Base-by-base conservation (phyloP, 139 green algal genomes). In the Volvox africanus region DNA sequence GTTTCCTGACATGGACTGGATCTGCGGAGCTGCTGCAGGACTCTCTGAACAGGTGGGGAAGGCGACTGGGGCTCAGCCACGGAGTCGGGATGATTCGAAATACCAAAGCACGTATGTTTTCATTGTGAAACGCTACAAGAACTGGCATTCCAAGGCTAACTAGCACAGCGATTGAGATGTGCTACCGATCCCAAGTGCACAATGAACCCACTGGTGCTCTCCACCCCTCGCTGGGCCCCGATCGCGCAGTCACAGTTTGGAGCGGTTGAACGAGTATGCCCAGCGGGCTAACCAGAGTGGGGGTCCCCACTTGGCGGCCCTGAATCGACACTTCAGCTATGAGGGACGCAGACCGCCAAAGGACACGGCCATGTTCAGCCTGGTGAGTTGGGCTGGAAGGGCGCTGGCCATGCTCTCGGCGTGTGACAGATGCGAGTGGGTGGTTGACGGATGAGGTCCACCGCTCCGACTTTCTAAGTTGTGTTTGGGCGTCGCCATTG, bases 181-280 rank as follows among this genome's bases (percentile, higher is more conserved):
- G 44, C 44, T 9, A 55, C 44, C 5, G 44, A 9, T 9, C 44
- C 44, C 44, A 9, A 55, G 9, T 14, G 44, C 44, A 55, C 44
- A 5, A 14, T 55, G 44, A 55, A 55, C 44, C 44, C 44, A 55
- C 44, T 55, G 44, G 44, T 55, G 44, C 44, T 55, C 44, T 55
- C 44, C 44, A 9, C 44, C 9, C 5, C 44, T 14, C 44, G 5
- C 44, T 9, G 44, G 44, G 5, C 67, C 79, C 17, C 36, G 37
- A 24, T 17, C 26, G 26, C 65, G 30, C 88, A 92, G 89, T 50
- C 77, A 93, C 69, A 76, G 61, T 24, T 36, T 94, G 86, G 86
- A 93, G 69, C 80, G 82, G n/a, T 61, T 94, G 50, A 93, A 88
- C 77, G 92, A 92, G 32, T 94, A 92, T 26, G 92, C 92, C 3